phyloP scores from a whole-genome alignment of 192 early-diverging fungal genomes.

The Chytriomyces hyalinus region DNA sequence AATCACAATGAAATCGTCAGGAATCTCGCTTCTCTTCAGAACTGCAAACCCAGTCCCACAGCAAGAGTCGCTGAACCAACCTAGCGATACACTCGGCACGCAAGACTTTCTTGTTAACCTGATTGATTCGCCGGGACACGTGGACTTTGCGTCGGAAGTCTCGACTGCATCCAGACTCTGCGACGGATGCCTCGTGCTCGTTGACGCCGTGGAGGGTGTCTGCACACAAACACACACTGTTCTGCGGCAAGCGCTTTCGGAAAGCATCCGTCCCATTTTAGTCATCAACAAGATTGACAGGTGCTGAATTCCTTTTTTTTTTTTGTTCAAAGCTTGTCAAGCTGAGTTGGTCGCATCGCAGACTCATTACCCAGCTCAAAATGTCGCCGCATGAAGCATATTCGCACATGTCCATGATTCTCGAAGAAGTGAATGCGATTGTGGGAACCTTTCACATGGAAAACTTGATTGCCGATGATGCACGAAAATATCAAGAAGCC shows the following conservation, averaged over 20 bases:
- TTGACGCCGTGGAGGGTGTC: constrained; percentile 98
- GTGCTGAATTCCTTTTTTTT: not conserved
- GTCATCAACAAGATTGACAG: constrained; percentile 99
- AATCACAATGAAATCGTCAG: constrained; percentile 98
- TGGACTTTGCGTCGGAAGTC: constrained; percentile 98
- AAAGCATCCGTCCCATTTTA: constrained; percentile 88
- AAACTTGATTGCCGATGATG: constrained; percentile 81
- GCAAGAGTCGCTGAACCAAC: not conserved
- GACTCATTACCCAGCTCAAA: constrained; percentile 87
- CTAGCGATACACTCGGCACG: not conserved
- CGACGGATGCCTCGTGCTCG: constrained; percentile 92
- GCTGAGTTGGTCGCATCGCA: not conserved
- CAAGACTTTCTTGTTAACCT: constrained; percentile 91
- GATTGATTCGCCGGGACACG: constrained; percentile 98
- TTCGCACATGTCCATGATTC: constrained; percentile 86
- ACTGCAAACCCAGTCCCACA: constrained; percentile 3
- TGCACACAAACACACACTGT: constrained; percentile 98
- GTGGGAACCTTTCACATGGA: constrained; percentile 93
- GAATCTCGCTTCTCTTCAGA: constrained; percentile 89
- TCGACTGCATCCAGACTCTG: constrained; percentile 97
- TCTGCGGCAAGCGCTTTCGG: constrained; percentile 90
- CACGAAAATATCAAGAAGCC: constrained; percentile 62
- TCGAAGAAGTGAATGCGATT: constrained; percentile 97
- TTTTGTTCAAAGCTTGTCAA: not conserved
- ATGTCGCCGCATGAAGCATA: constrained; percentile 93